phyloP scores from a whole-genome alignment of 1,139 yeast species.

The Yamadazyma mexicana region DNA sequence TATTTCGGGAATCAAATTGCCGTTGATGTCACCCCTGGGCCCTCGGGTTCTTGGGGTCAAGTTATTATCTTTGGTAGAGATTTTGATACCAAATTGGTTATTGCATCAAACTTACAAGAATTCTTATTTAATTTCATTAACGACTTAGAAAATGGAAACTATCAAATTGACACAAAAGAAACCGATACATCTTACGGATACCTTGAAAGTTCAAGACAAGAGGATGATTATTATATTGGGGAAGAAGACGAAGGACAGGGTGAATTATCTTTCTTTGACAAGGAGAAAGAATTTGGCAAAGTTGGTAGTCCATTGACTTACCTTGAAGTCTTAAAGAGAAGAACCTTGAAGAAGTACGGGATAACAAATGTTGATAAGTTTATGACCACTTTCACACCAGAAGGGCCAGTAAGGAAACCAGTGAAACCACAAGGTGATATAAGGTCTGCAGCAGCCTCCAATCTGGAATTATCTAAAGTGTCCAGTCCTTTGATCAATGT shows the following conservation, averaged over 20 bases:
- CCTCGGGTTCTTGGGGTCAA: slow-evolving; percentile 62
- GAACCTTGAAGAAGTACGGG: slow-evolving; percentile 48
- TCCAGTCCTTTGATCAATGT: slow-evolving; percentile 32
- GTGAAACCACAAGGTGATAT: slow-evolving; percentile 2
- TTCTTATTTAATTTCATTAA: slow-evolving; percentile 48
- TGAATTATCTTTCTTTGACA: slow-evolving; percentile 38
- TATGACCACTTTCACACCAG: slow-evolving; percentile 44
- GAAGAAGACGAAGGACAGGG: slow-evolving; percentile 52
- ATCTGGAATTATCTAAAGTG: slow-evolving; percentile 15
- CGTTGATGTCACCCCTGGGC: slow-evolving; percentile 62
- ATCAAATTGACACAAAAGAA: slow-evolving; percentile 47
- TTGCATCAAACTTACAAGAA: slow-evolving; percentile 57
- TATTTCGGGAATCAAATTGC: slow-evolving; percentile 63
- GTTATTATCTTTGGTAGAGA: slow-evolving; percentile 64
- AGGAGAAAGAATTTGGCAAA: slow-evolving; percentile 34
- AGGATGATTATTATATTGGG: slow-evolving; percentile 45
- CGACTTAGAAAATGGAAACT: slow-evolving; percentile 57
- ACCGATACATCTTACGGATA: slow-evolving; percentile 31
- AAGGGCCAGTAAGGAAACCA: slow-evolving; percentile 10
- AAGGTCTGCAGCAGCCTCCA: slow-evolving; percentile 15
- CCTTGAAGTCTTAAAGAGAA: slow-evolving; percentile 52
- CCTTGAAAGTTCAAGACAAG: slow-evolving; percentile 36
- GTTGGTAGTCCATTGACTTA: slow-evolving; percentile 42
- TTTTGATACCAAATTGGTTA: slow-evolving; percentile 59
- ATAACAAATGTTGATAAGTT: slow-evolving; percentile 34